These are phyloP conservation scores for Cytospora mali DNA, from an alignment of 2,329 filamentous ascomycete genomes.

Conservation along the genomic window DNA sequence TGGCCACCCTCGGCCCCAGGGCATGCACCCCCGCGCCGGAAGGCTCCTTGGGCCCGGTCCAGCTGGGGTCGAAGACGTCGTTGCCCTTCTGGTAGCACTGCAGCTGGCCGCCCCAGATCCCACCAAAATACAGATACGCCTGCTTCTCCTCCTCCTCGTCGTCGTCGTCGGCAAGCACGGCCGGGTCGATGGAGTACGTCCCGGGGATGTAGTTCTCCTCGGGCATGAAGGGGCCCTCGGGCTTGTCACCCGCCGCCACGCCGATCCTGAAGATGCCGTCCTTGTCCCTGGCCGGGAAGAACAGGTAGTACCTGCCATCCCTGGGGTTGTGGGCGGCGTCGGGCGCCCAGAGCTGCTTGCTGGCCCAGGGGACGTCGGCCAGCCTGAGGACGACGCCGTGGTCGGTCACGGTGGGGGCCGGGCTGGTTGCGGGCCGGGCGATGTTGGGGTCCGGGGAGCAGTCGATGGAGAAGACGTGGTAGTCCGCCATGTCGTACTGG, in stretches of 20 bases:
- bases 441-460: slow-evolving; percentile 32
- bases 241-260: slow-evolving; percentile 64
- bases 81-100: slow-evolving; percentile 69
- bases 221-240: slow-evolving; percentile 70
- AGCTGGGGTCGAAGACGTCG: slow-evolving; percentile 55
- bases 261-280: slow-evolving; percentile 73
- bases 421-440: slow-evolving; percentile 43
- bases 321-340: slow-evolving; percentile 64
- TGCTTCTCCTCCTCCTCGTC: too few relatives aligned
- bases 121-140: slow-evolving; percentile 75
- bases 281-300: slow-evolving; percentile 75
- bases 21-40: slow-evolving; percentile 57
- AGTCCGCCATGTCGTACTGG: slow-evolving; percentile 83
- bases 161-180: slow-evolving; percentile 71
- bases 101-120: slow-evolving; percentile 79
- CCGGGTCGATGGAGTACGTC: slow-evolving; percentile 77
- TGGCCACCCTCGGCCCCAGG: slow-evolving; percentile 67
- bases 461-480: slow-evolving; percentile 71
- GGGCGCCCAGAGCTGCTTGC: slow-evolving; percentile 80
- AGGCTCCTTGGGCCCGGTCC: slow-evolving; percentile 62
- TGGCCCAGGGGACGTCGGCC: slow-evolving; percentile 73
- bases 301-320: slow-evolving; percentile 72
- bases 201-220: slow-evolving; percentile 67
- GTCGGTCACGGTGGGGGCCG: slow-evolving; percentile 59
- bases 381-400: slow-evolving; percentile 70